A percentile compares a stretch with the other conserved stretches of the same genome.
phyloP scores from a whole-genome alignment of 495 filamentous ascomycete species.

The Evernia prunastri region DNA sequence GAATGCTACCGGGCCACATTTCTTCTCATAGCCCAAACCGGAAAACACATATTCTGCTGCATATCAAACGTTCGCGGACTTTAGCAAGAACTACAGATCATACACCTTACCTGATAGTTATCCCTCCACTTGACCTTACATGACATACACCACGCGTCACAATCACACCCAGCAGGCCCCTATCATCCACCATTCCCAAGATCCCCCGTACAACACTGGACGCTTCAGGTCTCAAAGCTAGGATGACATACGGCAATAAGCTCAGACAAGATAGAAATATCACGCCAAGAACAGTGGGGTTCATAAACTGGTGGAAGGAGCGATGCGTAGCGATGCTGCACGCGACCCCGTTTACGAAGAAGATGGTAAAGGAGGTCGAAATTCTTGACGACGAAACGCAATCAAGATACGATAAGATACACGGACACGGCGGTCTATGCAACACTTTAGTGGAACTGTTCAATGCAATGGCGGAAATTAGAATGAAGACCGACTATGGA shows the following conservation, averaged over 20 bases:
- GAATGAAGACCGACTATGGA: constrained; percentile 1
- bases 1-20: too few relatives aligned
- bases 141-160: too few relatives aligned
- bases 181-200: too few relatives aligned
- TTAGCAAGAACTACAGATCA: too few relatives aligned
- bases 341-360: not conserved
- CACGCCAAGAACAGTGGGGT: not conserved
- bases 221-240: not conserved
- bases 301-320: constrained; percentile 6
- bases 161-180: too few relatives aligned
- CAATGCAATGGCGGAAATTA: not conserved
- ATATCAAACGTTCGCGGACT: too few relatives aligned
- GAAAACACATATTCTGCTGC: too few relatives aligned
- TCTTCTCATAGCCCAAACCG: too few relatives aligned
- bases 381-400: not conserved
- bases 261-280: not conserved
- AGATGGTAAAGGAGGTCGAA: not conserved
- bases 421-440: not conserved
- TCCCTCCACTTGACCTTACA: too few relatives aligned
- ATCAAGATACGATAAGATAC: not conserved
- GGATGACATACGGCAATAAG: not conserved
- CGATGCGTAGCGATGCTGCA: not conserved
- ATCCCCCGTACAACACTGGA: not conserved
- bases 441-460: not conserved
- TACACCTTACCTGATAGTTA: too few relatives aligned